A percentile compares a stretch with the other conserved stretches of the same genome.
These are phyloP conservation scores for Pouteria glomerata DNA, from an alignment of 148 eudicot species.

Conservation along the genomic window DNA sequence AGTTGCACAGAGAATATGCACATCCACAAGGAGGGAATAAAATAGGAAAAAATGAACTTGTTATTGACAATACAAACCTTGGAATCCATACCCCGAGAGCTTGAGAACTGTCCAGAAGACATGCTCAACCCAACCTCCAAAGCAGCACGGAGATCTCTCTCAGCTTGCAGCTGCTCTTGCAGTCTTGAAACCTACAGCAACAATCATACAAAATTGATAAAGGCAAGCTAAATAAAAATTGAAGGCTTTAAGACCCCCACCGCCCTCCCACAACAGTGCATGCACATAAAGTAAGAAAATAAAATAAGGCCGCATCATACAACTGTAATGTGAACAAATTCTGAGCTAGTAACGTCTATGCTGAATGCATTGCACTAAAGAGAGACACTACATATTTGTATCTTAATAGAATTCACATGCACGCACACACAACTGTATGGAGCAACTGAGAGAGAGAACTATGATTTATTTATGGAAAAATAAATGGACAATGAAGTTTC, in stretches of 20 bases:
- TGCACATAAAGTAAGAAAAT: not conserved
- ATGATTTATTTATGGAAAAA: too few species aligned
- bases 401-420: too few species aligned
- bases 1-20: not conserved
- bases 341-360: not conserved
- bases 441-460: too few species aligned
- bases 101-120: conserved; percentile 82
- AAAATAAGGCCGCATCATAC: too few species aligned
- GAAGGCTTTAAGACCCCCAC: not conserved
- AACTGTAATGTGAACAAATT: not conserved
- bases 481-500: too few species aligned
- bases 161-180: conserved; percentile 98
- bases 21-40: not conserved
- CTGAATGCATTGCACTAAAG: too few species aligned
- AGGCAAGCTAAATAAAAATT: not conserved
- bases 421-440: too few species aligned
- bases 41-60: not conserved
- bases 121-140: conserved; percentile 97
- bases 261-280: not conserved
- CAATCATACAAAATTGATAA: conserved; percentile 9
- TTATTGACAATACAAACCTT: conserved; percentile 45
- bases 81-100: conserved; percentile 86
- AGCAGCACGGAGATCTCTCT: conserved; percentile 96
- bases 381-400: too few species aligned
- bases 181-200: conserved; percentile 74